Base-by-base conservation (phyloP, 306 rosid genomes). In the Oxytropis ochrocephala region DNA sequence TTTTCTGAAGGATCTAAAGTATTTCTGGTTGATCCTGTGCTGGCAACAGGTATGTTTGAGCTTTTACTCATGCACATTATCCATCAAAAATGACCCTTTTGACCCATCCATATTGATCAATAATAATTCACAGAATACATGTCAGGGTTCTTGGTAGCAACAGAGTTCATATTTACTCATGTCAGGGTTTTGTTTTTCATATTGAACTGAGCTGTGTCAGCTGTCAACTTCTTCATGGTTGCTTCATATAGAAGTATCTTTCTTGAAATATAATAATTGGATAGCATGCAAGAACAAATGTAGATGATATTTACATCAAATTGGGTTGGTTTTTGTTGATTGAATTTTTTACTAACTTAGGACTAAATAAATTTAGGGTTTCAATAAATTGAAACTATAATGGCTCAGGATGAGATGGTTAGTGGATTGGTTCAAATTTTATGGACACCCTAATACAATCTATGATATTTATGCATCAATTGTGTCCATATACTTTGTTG, bases 1-100 rank as follows among this genome's bases (percentile, higher is more conserved):
- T 88, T 94, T 80, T 77, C 91, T 0, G 95, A 87, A 81, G 91
- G 86, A 47, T 87, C 89, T 70, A 87, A 92, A 70, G 83, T 90
- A 66, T 88, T 91, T 78, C 80, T 88, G 60, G 90, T 88, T 14
- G 99, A 94, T 81, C 97, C 99, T 12, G 91, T 94, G 97, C 85
- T 94, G 46, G 99, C 99, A 65, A 94, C 99, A 48, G 97, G 97
- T 87, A 69, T 73, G 65, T 52, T 68, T 73, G 48, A 63, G 43
- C 43, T 69, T 52, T 73, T 74, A 0, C 10, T 66, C 13, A 11
- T 62, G 77, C 39, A 38, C 49, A 24, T 38, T 39, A 19, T 55
- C 39, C 69, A 73, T 73, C 42, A 50, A 67, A 4, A 50, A 21
- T 17, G 36, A 6, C 7, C 32, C 29, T 18, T 50, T 61, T 18